Evolutionary conservation across 495 filamentous ascomycete genomes (phyloP).

Genomic region (Hypoxylon fragiforme): DNA sequence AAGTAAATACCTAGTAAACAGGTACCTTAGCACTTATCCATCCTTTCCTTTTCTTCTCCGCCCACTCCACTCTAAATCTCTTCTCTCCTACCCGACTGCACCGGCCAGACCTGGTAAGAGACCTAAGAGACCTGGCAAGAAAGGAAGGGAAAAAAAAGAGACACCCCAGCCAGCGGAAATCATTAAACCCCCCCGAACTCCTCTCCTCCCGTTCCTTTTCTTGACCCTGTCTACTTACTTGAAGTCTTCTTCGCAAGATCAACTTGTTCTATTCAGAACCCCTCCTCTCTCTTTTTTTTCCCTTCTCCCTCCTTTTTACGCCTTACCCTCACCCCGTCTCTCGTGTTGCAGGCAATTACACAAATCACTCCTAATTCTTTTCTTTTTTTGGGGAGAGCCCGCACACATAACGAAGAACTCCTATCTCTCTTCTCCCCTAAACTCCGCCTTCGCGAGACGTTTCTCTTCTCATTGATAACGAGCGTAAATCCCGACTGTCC

Average conservation of each 20-base stretch:
- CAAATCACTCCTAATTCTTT: conserved; percentile 11
- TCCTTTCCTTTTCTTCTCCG: conserved; percentile 12
- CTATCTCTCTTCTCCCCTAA: conserved; percentile 15
- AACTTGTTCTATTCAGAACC: conserved; percentile 41
- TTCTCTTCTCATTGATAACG: conserved; percentile 35
- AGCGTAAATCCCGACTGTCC: conserved; percentile 40
- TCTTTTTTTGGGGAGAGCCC: conserved; percentile 18
- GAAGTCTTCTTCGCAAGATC: conserved; percentile 36
- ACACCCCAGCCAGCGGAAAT: conserved; percentile 37
- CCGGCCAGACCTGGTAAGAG: conserved; percentile 25
- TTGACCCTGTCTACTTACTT: conserved; percentile 36
- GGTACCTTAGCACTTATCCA: too few species aligned
- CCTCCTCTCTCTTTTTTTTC: conserved; percentile 32
- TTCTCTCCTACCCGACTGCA: conserved; percentile 34
- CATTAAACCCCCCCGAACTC: conserved; percentile 41
- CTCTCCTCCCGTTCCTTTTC: conserved; percentile 30
- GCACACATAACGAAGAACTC: conserved; percentile 15
- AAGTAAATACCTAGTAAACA: too few species aligned
- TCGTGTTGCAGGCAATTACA: conserved; percentile 41
- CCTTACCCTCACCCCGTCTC: conserved; percentile 24
- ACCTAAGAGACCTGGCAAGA: conserved; percentile 11
- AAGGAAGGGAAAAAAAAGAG: conserved; percentile 4
- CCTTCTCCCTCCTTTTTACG: conserved; percentile 21
- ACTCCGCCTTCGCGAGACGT: conserved; percentile 34
- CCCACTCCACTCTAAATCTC: conserved; percentile 34